Evolutionary conservation across 495 filamentous ascomycete species (phyloP).

Genomic region (Talaromyces liani): DNA sequence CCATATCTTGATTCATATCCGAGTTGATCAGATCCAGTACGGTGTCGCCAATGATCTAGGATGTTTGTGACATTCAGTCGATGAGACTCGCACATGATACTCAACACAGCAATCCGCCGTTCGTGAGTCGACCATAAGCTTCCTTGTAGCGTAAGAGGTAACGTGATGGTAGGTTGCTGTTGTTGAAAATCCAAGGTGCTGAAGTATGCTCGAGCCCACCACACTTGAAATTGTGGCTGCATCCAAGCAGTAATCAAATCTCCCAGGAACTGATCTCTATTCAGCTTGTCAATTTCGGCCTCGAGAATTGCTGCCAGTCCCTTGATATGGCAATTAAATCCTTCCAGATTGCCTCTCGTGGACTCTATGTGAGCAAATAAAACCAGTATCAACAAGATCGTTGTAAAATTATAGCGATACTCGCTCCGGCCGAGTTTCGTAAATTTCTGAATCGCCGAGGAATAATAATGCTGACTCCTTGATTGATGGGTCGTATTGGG

Average conservation of each 20-base stretch:
- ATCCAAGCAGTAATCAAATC: slow-evolving; percentile 18
- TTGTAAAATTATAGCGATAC: slow-evolving; percentile 3
- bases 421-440: slow-evolving; percentile 8
- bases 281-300: background rate
- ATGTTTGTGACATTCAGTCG: slow-evolving; percentile 14
- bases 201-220: slow-evolving; percentile 24
- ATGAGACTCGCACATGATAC: slow-evolving; percentile 26
- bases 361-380: slow-evolving; percentile 23
- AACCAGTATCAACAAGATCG: slow-evolving; percentile 12
- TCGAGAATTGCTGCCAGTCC: slow-evolving; percentile 11
- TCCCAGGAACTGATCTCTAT: background rate
- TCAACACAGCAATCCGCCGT: slow-evolving; percentile 15
- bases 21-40: background rate
- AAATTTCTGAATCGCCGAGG: slow-evolving; percentile 16
- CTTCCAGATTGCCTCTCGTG: slow-evolving; percentile 23
- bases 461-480: slow-evolving; percentile 22
- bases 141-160: slow-evolving; percentile 9
- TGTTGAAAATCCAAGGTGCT: slow-evolving; percentile 15
- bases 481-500: slow-evolving; percentile 18
- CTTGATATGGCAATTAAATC: slow-evolving; percentile 20
- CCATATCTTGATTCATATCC: background rate
- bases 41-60: slow-evolving; percentile 14
- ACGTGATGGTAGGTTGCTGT: slow-evolving; percentile 7
- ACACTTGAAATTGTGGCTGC: slow-evolving; percentile 17
- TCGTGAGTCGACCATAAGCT: slow-evolving; percentile 11